Conservation (phyloP, 192 early-diverging fungal species). For the Powellomyces hirtus region DNA sequence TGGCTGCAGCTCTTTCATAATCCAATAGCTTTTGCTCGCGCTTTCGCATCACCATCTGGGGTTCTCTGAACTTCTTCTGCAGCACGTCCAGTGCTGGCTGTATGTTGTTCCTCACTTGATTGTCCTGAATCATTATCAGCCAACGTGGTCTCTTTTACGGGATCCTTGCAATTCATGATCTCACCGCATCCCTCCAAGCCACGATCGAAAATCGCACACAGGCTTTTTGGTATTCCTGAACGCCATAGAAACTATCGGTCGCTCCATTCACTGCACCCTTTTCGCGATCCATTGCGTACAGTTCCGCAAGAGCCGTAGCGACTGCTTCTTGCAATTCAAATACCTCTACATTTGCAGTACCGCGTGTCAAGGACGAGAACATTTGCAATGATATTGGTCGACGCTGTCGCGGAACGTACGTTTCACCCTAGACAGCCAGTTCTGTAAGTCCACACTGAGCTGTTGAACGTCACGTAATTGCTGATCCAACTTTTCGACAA, state of each 20-base stretch:
- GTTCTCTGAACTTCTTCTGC: slow-evolving; percentile 50
- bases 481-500: slow-evolving; percentile 52
- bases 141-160: no score
- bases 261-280: background rate
- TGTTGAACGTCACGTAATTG: slow-evolving; percentile 52
- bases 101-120: slow-evolving; percentile 13
- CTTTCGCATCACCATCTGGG: slow-evolving; percentile 70
- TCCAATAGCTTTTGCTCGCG: slow-evolving; percentile 70
- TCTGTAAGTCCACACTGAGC: slow-evolving; percentile 27
- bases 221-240: slow-evolving; percentile 24
- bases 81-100: slow-evolving; percentile 33
- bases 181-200: slow-evolving; percentile 21
- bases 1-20: slow-evolving; percentile 61
- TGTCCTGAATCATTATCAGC: background rate
- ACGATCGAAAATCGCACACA: slow-evolving; percentile 12
- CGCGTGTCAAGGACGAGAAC: background rate
- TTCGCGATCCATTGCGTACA: slow-evolving; percentile 44
- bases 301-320: slow-evolving; percentile 53
- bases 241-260: slow-evolving; percentile 3
- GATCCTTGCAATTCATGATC: background rate
- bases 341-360: slow-evolving; percentile 28
- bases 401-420: slow-evolving; percentile 3
- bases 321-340: slow-evolving; percentile 55
- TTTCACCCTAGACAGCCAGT: slow-evolving; percentile 27
- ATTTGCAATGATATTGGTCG: background rate